These are phyloP conservation scores for Panus rudis DNA, from an alignment of 768 basidiomycete species.

Conservation along the genomic window DNA sequence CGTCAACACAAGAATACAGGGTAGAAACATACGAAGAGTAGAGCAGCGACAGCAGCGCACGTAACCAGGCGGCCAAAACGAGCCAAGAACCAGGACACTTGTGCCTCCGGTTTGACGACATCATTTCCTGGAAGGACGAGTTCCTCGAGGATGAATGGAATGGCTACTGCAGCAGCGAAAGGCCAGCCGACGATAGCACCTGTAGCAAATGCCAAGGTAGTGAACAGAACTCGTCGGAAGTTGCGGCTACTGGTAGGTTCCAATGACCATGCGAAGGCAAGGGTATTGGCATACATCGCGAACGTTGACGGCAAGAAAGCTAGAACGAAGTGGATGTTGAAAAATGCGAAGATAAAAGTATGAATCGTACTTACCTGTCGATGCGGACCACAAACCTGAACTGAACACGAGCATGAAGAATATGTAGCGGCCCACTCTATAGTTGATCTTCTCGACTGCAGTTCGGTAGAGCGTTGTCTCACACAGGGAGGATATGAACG, in stretches of 20 bases:
- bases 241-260: slow-evolving; percentile 49
- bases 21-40: slow-evolving; percentile 52
- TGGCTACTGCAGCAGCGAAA: slow-evolving; percentile 78
- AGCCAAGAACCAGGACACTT: slow-evolving; percentile 46
- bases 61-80: slow-evolving; percentile 54
- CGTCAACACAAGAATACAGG: background rate
- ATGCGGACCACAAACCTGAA: slow-evolving; percentile 93
- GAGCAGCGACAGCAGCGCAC: slow-evolving; percentile 45
- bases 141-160: slow-evolving; percentile 90
- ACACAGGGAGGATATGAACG: slow-evolving; percentile 60
- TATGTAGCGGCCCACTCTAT: slow-evolving; percentile 88
- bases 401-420: slow-evolving; percentile 81
- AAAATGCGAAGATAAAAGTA: background rate
- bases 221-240: slow-evolving; percentile 49
- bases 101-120: slow-evolving; percentile 39
- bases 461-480: slow-evolving; percentile 82
- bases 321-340: slow-evolving; percentile 25
- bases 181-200: slow-evolving; percentile 96
- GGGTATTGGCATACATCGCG: slow-evolving; percentile 80
- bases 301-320: slow-evolving; percentile 95
- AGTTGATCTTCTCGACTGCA: slow-evolving; percentile 76
- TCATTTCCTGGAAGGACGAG: slow-evolving; percentile 74
- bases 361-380: slow-evolving; percentile 50
- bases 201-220: slow-evolving; percentile 66
- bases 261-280: slow-evolving; percentile 70